These are phyloP conservation scores for Cordyceps fumosorosea DNA, from an alignment of 2,329 filamentous ascomycete species.

Conservation along the genomic window DNA sequence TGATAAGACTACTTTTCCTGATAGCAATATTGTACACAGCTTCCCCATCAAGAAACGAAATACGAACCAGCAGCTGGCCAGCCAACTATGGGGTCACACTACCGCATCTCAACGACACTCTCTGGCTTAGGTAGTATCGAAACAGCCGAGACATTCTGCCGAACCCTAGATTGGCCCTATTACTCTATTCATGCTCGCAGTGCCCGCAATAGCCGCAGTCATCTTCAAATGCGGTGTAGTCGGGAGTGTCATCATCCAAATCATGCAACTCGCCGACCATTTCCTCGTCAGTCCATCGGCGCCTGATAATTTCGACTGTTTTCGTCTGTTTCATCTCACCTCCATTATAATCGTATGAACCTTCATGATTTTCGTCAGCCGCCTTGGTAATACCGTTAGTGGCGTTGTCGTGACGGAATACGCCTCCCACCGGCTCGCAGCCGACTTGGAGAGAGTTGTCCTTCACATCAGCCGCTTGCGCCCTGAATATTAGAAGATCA, in stretches of 20 bases:
- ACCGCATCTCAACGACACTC: no score
- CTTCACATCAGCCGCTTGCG: constrained; percentile 17
- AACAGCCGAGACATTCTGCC: no score
- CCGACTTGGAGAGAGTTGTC: constrained; percentile 21
- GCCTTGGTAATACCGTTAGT: background rate
- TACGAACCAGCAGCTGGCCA: no score
- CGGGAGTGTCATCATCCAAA: constrained; percentile 5
- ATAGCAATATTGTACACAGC: no score
- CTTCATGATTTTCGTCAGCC: background rate
- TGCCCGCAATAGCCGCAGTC: constrained; percentile 20
- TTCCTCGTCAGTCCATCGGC: no score
- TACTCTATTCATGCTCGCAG: constrained; percentile 14
- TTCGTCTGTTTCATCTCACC: background rate
- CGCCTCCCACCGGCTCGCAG: constrained; percentile 20
- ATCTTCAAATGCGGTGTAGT: constrained; percentile 19
- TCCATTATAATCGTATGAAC: background rate
- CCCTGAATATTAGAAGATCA: constrained; percentile 19
- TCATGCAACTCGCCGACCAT: background rate
- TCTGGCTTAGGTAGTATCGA: no score
- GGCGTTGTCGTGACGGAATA: background rate
- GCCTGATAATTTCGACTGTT: background rate
- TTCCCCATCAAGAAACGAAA: no score
- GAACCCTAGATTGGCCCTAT: no score
- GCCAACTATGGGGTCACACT: background rate
- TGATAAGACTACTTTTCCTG: no score